phyloP scores from a whole-genome alignment of 805 yeast species.

The Candida multigemmis region DNA sequence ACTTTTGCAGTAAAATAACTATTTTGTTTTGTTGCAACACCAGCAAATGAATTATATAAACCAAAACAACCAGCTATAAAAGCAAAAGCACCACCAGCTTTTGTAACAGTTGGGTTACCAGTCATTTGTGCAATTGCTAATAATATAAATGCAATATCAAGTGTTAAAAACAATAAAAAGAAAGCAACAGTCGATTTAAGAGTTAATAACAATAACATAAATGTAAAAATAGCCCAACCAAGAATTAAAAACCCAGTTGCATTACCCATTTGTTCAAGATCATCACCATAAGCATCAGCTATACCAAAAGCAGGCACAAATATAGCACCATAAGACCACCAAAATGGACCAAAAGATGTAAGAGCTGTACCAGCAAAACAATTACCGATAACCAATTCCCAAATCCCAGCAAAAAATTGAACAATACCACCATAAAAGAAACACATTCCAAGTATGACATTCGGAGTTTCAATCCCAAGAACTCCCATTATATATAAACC shows the following conservation, averaged over 20 bases:
- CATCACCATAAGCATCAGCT: slow-evolving; percentile 35
- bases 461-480: slow-evolving; percentile 41
- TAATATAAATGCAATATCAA: slow-evolving; percentile 47
- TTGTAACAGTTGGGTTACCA: slow-evolving; percentile 27
- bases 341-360: slow-evolving; percentile 58
- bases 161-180: slow-evolving; percentile 44
- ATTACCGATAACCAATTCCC: slow-evolving; percentile 57
- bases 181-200: slow-evolving; percentile 59
- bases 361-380: slow-evolving; percentile 63
- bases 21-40: slow-evolving; percentile 50
- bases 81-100: slow-evolving; percentile 60
- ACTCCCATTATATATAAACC: slow-evolving; percentile 49
- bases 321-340: slow-evolving; percentile 59
- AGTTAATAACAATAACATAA: slow-evolving; percentile 44
- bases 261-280: slow-evolving; percentile 26
- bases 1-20: slow-evolving; percentile 48
- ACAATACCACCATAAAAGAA: slow-evolving; percentile 55
- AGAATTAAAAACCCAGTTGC: slow-evolving; percentile 53
- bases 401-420: slow-evolving; percentile 55
- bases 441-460: slow-evolving; percentile 49
- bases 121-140: slow-evolving; percentile 45
- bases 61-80: slow-evolving; percentile 47
- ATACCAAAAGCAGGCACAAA: slow-evolving; percentile 54
- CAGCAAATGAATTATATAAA: slow-evolving; percentile 58
- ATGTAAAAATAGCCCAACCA: slow-evolving; percentile 60